phyloP scores from a whole-genome alignment of 2,329 filamentous ascomycete genomes.

The Leptodontidium sp. region DNA sequence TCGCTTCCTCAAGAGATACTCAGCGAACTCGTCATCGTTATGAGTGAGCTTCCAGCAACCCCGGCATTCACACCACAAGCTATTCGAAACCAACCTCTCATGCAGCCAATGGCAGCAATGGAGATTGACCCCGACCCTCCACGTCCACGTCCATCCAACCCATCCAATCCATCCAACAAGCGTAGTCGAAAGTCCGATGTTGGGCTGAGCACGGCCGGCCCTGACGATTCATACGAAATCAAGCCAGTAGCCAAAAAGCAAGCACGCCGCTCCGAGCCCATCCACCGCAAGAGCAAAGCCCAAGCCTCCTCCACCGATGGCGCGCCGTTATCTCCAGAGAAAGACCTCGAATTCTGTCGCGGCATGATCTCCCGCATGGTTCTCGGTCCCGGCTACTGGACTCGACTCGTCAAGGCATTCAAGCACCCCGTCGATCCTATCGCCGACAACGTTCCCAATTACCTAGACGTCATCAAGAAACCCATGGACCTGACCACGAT shows the following conservation, averaged over 20 bases:
- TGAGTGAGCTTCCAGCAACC: constrained; percentile 59
- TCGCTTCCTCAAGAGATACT: constrained; percentile 69
- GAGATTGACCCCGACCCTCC: constrained; percentile 48
- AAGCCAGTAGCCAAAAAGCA: constrained; percentile 39
- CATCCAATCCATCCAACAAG: constrained; percentile 27
- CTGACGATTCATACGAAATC: constrained; percentile 37
- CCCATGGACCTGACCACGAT: constrained; percentile 70
- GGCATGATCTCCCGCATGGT: constrained; percentile 68
- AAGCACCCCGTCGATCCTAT: constrained; percentile 65
- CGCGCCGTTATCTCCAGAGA: constrained; percentile 41
- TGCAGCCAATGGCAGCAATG: not conserved
- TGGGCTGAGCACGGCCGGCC: constrained; percentile 12
- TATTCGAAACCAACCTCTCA: constrained; percentile 14
- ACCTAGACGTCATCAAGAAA: constrained; percentile 65
- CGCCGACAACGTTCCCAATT: constrained; percentile 66
- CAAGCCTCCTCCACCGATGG: constrained; percentile 18
- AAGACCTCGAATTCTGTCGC: constrained; percentile 65
- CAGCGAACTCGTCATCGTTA: constrained; percentile 67
- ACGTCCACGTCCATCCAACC: constrained; percentile 28
- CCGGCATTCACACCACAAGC: constrained; percentile 28
- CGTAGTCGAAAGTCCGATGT: constrained; percentile 38
- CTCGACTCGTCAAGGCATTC: constrained; percentile 69
- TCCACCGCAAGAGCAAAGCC: constrained; percentile 28
- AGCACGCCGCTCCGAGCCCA: constrained; percentile 38
- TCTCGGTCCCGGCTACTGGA: constrained; percentile 71